Evolutionary conservation across 257 asterid species (phyloP), one percentile per base, ranked within the genome.

Genomic region (Cinchona pubescens): DNA sequence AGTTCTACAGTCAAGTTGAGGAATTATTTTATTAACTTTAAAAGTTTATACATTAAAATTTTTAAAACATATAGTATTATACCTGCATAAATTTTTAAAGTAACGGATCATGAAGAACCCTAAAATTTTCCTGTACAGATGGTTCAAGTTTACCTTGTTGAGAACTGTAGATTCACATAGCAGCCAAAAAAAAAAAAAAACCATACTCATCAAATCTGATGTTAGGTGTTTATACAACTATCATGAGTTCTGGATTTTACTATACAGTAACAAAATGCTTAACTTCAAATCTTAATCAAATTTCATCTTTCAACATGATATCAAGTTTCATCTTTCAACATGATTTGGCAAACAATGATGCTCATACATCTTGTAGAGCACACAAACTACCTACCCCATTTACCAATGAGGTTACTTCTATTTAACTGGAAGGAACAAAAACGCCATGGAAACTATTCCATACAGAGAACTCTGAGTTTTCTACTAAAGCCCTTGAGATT

Each of bases 281-380:
- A 46, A 29, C 38, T 48, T 46, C 60, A 48, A 46, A 69, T 30
- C 73, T 49, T 69, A 8, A 69, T 45, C 27, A 46, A 5, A 45
- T 12, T 68, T 35, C 60, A 45, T 46, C 12, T 45, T 46, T n/a
- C n/a, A n/a, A n/a, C n/a, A n/a, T n/a, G n/a, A n/a, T n/a, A n/a
- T n/a, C n/a, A n/a, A n/a, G n/a, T n/a, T n/a, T n/a, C n/a, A n/a
- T n/a, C n/a, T n/a, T n/a, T 46, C 61, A 69, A 16, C 60, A 69
- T 46, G 60, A 69, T 69, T 69, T 45, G 55, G 19, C 18, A 46
- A 69, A 35, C 16, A 69, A 69, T 69, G 73, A 69, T 46, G 73
- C 1, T 69, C 37, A 29, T 27, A 29, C 34, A 40, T 29, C 73
- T 69, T 69, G 43, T 45, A 29, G 60, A 2, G 42, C 60, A 69